Evolutionary conservation across 805 yeast species (phyloP).

Genomic region (Lachancea sp.): DNA sequence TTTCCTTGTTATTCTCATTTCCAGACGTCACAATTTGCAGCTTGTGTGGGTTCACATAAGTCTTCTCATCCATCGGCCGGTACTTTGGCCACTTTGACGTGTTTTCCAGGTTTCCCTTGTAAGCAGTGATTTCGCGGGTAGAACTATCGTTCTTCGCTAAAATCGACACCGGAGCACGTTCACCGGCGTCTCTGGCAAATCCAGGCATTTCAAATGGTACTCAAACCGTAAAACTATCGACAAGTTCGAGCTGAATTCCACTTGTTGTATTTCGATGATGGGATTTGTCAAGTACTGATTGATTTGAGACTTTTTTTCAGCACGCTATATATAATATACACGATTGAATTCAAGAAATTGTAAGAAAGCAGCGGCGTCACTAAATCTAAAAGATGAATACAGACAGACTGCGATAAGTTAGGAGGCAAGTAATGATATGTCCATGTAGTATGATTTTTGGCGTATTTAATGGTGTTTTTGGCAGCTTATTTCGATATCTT

Average conservation of each 20-base stretch:
- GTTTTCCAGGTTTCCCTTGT: conserved; percentile 2
- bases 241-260: background rate
- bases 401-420: too few species aligned
- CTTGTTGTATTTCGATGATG: background rate
- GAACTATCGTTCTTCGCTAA: conserved; percentile 7
- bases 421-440: too few species aligned
- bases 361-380: background rate
- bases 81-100: conserved; percentile 5
- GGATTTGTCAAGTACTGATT: conserved; percentile 1
- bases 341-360: background rate
- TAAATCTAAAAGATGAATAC: too few species aligned
- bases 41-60: conserved; percentile 10
- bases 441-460: too few species aligned
- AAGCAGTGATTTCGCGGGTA: conserved; percentile 3
- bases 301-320: background rate
- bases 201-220: conserved; percentile 2
- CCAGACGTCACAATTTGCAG: conserved; percentile 6
- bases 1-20: background rate
- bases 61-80: conserved; percentile 6
- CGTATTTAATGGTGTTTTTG: too few species aligned
- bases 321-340: background rate
- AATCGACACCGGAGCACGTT: conserved; percentile 10
- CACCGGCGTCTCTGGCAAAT: conserved; percentile 3
- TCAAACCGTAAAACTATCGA: background rate
- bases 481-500: too few species aligned